Conservation (phyloP, 2,329 filamentous ascomycete species). For the Exserohilum rostratum region DNA sequence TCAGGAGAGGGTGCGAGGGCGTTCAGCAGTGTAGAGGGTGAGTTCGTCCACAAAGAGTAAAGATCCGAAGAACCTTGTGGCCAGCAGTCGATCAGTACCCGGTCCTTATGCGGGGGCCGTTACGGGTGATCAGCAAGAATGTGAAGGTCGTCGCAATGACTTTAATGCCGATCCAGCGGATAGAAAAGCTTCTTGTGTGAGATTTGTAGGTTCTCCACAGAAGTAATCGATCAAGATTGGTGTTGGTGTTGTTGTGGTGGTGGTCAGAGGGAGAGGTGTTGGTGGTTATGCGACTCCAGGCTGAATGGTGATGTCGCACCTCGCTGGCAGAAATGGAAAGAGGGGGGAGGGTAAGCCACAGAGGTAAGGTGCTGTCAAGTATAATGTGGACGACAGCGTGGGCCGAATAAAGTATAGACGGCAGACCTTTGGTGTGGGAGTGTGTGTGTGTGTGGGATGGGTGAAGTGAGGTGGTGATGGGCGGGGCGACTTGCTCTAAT, state of each 20-base stretch:
- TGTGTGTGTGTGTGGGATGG: no score
- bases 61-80: conserved; percentile 33
- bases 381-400: conserved; percentile 37
- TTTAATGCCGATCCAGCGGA: conserved; percentile 31
- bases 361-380: no score
- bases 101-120: conserved; percentile 41
- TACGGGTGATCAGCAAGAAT: conserved; percentile 39
- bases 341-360: no score
- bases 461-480: conserved; percentile 27
- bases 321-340: conserved; percentile 36
- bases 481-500: conserved; percentile 35
- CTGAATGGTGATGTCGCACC: conserved; percentile 45
- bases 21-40: background rate
- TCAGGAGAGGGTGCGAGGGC: conserved; percentile 14
- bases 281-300: conserved; percentile 42
- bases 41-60: conserved; percentile 21
- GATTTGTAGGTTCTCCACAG: conserved; percentile 35
- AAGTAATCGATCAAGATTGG: conserved; percentile 25
- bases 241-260: conserved; percentile 34
- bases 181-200: conserved; percentile 20
- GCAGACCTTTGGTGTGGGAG: conserved; percentile 29
- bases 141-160: conserved; percentile 31
- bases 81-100: conserved; percentile 35
- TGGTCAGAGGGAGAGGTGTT: conserved; percentile 32
- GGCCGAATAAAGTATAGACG: conserved; percentile 35